Conservation (phyloP, 768 basidiomycete genomes). For the Auriscalpium vulgare region DNA sequence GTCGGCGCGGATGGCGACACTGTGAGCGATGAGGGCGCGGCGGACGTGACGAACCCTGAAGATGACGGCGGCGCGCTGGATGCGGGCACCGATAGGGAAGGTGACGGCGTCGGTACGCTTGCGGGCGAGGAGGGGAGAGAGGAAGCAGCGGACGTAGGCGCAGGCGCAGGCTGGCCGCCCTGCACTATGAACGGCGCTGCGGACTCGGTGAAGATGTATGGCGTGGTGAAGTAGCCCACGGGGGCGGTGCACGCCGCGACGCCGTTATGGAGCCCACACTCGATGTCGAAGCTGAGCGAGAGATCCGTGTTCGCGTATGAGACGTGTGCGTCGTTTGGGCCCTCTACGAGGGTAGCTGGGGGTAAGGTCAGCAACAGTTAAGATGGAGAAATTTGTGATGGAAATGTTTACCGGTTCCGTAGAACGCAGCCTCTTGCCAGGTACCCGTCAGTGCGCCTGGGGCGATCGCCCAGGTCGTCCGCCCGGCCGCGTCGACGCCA, state of each 20-base stretch:
- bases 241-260: not conserved
- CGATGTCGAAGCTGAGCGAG: not conserved
- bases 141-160: not conserved
- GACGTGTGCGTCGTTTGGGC: slow-evolving; percentile 4
- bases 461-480: slow-evolving; percentile 5
- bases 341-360: slow-evolving; percentile 4
- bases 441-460: not conserved
- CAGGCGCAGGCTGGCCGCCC: not conserved
- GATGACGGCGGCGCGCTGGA: not conserved
- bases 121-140: not conserved
- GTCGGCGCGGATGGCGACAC: not conserved
- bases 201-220: not conserved
- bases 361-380: not conserved
- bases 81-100: not conserved
- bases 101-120: not conserved
- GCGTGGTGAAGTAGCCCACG: not conserved
- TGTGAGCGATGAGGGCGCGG: not conserved
- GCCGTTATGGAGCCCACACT: not conserved
- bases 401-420: not conserved
- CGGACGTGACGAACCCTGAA: not conserved
- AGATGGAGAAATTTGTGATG: not conserved
- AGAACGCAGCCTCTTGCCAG: not conserved
- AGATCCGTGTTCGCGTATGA: not conserved
- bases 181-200: not conserved
- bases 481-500: slow-evolving; percentile 1